Percentiles rank a stretch among this genome's conserved stretches.
phyloP scores from a whole-genome alignment of 2,329 filamentous ascomycete species.

The Polytolypa hystricis region DNA sequence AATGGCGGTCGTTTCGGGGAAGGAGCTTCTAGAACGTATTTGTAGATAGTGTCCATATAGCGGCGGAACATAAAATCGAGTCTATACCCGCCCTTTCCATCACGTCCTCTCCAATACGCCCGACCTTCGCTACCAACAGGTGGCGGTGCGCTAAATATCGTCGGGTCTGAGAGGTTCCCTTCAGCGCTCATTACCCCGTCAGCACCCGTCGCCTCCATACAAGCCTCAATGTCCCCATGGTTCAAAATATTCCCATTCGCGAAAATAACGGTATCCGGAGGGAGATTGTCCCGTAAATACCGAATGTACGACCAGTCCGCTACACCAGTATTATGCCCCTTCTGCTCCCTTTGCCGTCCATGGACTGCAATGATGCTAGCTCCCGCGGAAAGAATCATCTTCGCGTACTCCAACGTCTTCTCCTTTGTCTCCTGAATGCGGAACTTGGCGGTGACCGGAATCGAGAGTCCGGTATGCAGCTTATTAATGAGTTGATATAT shows the following conservation, averaged over 20 bases:
- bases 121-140: slow-evolving; percentile 48
- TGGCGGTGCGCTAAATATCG: slow-evolving; percentile 65
- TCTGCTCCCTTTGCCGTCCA: slow-evolving; percentile 78
- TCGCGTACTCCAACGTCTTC: slow-evolving; percentile 77
- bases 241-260: slow-evolving; percentile 92
- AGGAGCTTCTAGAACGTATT: slow-evolving; percentile 58
- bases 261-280: slow-evolving; percentile 81
- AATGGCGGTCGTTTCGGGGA: slow-evolving; percentile 56
- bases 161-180: slow-evolving; percentile 84
- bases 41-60: slow-evolving; percentile 84
- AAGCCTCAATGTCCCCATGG: slow-evolving; percentile 63
- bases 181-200: slow-evolving; percentile 96
- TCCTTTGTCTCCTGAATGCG: slow-evolving; percentile 78
- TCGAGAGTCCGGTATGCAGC: slow-evolving; percentile 63
- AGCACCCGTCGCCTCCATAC: slow-evolving; percentile 71
- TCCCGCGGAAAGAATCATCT: slow-evolving; percentile 73
- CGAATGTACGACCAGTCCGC: slow-evolving; percentile 85
- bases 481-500: slow-evolving; percentile 73
- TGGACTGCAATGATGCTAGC: slow-evolving; percentile 92
- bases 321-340: slow-evolving; percentile 86
- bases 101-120: slow-evolving; percentile 67
- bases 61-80: slow-evolving; percentile 78
- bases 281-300: slow-evolving; percentile 71
- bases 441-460: slow-evolving; percentile 93
- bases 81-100: slow-evolving; percentile 74